phyloP scores from a whole-genome alignment of 2,329 filamentous ascomycete genomes.

The Juglanconis sp. region DNA sequence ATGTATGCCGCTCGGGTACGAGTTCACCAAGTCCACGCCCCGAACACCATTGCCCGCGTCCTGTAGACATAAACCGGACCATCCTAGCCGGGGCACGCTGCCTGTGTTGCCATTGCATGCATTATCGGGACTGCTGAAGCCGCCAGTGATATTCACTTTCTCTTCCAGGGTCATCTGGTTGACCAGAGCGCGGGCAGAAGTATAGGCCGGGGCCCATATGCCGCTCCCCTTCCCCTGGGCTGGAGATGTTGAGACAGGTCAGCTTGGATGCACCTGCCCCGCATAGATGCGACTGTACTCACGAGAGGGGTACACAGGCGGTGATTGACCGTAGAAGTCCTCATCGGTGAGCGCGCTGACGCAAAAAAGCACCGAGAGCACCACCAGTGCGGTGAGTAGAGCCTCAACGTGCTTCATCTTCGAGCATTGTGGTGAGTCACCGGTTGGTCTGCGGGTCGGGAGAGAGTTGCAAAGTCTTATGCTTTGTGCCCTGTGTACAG shows the following conservation, averaged over 20 bases:
- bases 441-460: neutral
- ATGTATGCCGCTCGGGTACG: conserved; percentile 46
- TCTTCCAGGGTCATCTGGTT: conserved; percentile 63
- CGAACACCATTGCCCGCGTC: conserved; percentile 49
- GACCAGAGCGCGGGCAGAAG: conserved; percentile 55
- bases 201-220: conserved; percentile 56
- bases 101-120: conserved; percentile 47
- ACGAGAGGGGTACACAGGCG: conserved; percentile 20
- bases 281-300: conserved; percentile 2
- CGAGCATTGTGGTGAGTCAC: neutral
- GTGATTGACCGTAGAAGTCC: conserved; percentile 17
- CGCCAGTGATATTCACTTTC: conserved; percentile 52
- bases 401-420: neutral
- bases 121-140: conserved; percentile 42
- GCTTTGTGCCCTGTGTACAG: neutral
- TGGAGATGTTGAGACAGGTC: neutral
- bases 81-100: conserved; percentile 40
- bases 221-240: conserved; percentile 26
- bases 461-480: neutral
- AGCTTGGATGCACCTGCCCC: neutral
- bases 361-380: neutral
- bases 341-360: conserved; percentile 4
- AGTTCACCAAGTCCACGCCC: conserved; percentile 45
- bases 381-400: neutral
- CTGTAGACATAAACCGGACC: conserved; percentile 47